phyloP scores from a whole-genome alignment of 2,329 filamentous ascomycete species.

The Trichoderma sp. region DNA sequence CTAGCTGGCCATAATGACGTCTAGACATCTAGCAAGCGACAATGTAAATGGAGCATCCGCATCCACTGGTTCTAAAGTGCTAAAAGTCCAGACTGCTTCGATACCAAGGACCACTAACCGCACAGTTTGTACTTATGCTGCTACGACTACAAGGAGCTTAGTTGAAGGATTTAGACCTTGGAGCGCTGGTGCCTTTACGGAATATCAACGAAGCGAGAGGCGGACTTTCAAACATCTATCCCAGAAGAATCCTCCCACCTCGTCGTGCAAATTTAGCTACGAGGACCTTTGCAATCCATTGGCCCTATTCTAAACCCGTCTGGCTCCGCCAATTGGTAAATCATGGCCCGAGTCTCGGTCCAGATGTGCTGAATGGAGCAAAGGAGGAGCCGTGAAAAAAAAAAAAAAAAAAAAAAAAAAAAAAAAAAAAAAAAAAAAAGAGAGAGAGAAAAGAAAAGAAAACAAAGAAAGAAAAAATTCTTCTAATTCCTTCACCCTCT shows the following conservation, averaged over 20 bases:
- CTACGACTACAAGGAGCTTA: neutral
- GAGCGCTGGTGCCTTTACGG: neutral
- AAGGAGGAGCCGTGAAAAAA: slow-evolving; percentile 19
- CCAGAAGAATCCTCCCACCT: neutral
- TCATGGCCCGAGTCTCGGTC: slow-evolving; percentile 21
- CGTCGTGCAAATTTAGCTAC: neutral
- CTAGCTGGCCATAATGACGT: slow-evolving; percentile 18
- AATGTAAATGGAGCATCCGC: neutral
- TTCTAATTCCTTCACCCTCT: too few relatives aligned
- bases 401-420: too few relatives aligned
- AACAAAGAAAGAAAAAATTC: too few relatives aligned
- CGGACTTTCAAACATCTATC: neutral
- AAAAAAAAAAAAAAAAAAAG: too few relatives aligned
- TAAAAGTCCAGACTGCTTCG: neutral
- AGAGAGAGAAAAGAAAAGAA: too few relatives aligned
- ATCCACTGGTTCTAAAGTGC: neutral
- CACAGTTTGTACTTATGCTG: neutral
- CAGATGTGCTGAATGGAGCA: slow-evolving; percentile 18
- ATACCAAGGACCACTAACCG: neutral
- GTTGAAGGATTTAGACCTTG: neutral
- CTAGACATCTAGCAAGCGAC: slow-evolving; percentile 17
- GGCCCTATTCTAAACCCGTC: slow-evolving; percentile 5
- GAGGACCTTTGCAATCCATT: neutral
- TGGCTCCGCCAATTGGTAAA: slow-evolving; percentile 19
- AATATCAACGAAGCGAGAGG: neutral